Conservation (phyloP, 2,329 filamentous ascomycete species). For the Colletotrichum cereale region DNA sequence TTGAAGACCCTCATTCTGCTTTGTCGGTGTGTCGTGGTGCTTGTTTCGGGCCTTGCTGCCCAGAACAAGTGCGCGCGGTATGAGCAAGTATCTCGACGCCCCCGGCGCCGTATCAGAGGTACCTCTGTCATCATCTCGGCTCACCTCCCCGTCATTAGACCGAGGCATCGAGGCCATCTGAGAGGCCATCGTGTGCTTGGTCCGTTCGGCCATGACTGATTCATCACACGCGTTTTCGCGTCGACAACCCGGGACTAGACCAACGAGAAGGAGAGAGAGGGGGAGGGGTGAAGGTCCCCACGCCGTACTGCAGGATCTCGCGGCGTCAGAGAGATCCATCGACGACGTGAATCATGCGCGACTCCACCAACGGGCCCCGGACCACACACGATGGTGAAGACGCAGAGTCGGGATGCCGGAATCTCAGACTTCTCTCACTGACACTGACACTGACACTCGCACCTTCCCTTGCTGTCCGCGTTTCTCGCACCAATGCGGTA, state of each 20-base stretch:
- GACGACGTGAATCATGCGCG: slow-evolving; percentile 35
- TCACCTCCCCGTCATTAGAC: neutral
- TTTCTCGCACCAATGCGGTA: slow-evolving; percentile 21
- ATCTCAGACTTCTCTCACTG: neutral
- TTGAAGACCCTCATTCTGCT: slow-evolving; percentile 29
- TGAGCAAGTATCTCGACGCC: slow-evolving; percentile 13
- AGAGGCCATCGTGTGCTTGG: slow-evolving; percentile 14
- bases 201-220: slow-evolving; percentile 11
- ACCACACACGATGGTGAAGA: neutral
- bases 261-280: neutral
- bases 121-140: slow-evolving; percentile 1
- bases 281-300: neutral
- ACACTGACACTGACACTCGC: neutral
- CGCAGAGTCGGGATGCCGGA: slow-evolving; percentile 23
- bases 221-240: slow-evolving; percentile 35
- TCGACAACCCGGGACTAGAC: slow-evolving; percentile 20
- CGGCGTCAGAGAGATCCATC: slow-evolving; percentile 34
- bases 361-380: slow-evolving; percentile 29
- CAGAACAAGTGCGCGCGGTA: slow-evolving; percentile 5
- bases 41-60: slow-evolving; percentile 25
- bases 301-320: slow-evolving; percentile 28
- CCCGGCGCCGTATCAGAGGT: slow-evolving; percentile 2
- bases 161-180: slow-evolving; percentile 6
- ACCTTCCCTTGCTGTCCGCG: neutral
- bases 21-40: slow-evolving; percentile 36